A percentile compares a stretch with the other conserved stretches of the same genome.
phyloP scores from a whole-genome alignment of 2,329 filamentous ascomycete species.

The Emmonsia crescens region DNA sequence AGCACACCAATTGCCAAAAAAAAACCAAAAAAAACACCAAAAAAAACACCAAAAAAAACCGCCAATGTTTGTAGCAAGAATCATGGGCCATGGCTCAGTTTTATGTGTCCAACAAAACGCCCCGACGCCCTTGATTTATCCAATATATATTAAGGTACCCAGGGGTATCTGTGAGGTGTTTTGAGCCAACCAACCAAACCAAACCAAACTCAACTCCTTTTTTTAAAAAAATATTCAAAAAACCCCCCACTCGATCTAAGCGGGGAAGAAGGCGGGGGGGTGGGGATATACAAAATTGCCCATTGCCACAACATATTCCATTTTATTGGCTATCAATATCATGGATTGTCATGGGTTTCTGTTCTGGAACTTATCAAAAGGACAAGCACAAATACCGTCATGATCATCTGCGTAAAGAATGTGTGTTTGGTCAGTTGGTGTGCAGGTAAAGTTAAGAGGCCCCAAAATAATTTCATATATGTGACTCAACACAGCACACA shows the following conservation, averaged over 20 bases:
- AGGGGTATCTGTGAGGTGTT: not conserved
- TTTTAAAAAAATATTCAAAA: no score
- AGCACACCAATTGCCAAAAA: not conserved
- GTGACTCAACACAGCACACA: no score
- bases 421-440: not conserved
- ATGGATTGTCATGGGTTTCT: not conserved
- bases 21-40: no score
- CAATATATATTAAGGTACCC: not conserved
- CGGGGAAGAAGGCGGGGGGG: not conserved
- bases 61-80: not conserved
- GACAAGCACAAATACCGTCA: conserved; percentile 10
- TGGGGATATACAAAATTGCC: no score
- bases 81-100: not conserved
- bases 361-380: conserved; percentile 8
- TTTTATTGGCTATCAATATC: not conserved
- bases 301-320: not conserved
- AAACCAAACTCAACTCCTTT: not conserved
- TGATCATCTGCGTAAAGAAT: conserved; percentile 4
- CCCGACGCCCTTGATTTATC: not conserved
- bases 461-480: no score
- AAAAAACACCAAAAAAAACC: no score
- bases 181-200: not conserved
- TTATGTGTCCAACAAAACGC: not conserved
- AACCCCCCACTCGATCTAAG: no score
- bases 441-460: not conserved